Base-by-base conservation (phyloP, 371 early-diverging fungal species). In the Mycotypha africana region DNA sequence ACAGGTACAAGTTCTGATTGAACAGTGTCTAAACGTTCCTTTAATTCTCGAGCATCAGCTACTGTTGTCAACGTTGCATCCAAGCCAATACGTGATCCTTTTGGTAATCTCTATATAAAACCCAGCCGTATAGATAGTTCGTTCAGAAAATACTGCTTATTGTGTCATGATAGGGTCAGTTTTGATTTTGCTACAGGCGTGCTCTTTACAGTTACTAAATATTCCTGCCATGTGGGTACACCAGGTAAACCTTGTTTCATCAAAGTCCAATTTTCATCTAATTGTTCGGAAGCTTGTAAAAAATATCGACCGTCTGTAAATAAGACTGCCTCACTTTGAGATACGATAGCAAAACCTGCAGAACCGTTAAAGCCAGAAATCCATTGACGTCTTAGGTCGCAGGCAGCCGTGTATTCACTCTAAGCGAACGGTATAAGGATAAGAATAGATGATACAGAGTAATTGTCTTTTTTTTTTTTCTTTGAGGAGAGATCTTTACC, bases 271-370 rank as follows among this genome's bases (percentile, higher is more conserved):
- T 92, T 89, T 36, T 49, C 42, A 61, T 91, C 92, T 36, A 99
- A 70, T 71, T 99, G 91, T 57, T 93, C 80, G 0, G 86, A 74
- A 9, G 99, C 99, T 71, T 99, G 99, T 38, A 99, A 68, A 69
- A 91, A 98, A 80, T 99, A 99, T 42, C 99, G 76, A 2, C 97
- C 96, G 62, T 99, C 99, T 3, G 99, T 99, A 71, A 95, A 98
- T 28, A 98, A 74, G 11, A 84, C 86, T 17, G 91, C 91, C 14
- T 74, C 56, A 20, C 82, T 71, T 21, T 60, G 39, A 4, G 89
- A 79, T 25, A 93, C 86, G 30, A 97, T 73, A 7, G 93, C 92
- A 36, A 83, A 77, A 51, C 92, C 98, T 28, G 98, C 97, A 4
- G 97, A 97, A 5, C 99, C 99, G 38, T 84, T 91, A 60, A 99